Conservation (phyloP, 306 rosid species). For the Vicia faba region DNA sequence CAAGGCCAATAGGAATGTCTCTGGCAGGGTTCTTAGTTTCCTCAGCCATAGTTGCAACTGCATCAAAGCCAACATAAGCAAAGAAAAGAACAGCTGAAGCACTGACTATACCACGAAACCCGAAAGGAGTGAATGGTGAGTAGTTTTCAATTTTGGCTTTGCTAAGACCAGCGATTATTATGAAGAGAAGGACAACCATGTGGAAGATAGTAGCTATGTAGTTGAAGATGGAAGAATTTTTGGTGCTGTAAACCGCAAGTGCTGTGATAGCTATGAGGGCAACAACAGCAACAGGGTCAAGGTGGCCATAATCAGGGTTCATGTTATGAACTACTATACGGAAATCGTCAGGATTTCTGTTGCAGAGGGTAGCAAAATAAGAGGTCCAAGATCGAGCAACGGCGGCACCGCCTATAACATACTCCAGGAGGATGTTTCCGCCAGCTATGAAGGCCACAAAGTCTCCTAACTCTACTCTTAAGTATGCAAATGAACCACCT, state of each 20-base stretch:
- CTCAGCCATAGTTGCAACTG: constrained; percentile 82
- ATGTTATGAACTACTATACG: constrained; percentile 49
- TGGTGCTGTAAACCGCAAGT: constrained; percentile 72
- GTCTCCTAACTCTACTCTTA: constrained; percentile 80
- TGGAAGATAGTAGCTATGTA: constrained; percentile 74
- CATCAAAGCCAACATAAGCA: constrained; percentile 84
- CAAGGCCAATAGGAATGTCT: constrained; percentile 88
- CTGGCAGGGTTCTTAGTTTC: constrained; percentile 76
- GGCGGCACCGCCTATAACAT: constrained; percentile 59
- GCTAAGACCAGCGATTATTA: constrained; percentile 66
- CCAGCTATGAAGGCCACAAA: constrained; percentile 76
- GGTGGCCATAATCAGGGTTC: constrained; percentile 40
- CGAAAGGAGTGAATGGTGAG: constrained; percentile 39
- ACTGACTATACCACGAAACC: constrained; percentile 55
- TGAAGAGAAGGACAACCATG: constrained; percentile 57
- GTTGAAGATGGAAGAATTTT: constrained; percentile 79
- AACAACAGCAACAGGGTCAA: constrained; percentile 70
- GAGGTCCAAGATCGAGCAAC: constrained; percentile 86
- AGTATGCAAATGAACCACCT: constrained; percentile 88
- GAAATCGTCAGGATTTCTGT: constrained; percentile 50
- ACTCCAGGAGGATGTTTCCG: constrained; percentile 78
- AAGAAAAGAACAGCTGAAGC: constrained; percentile 84
- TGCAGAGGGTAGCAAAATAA: constrained; percentile 75
- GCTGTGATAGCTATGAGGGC: constrained; percentile 47
- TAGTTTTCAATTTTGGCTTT: constrained; percentile 64